Evolutionary conservation across 768 basidiomycete genomes (phyloP).

Genomic region (Lactifluus rugatus): DNA sequence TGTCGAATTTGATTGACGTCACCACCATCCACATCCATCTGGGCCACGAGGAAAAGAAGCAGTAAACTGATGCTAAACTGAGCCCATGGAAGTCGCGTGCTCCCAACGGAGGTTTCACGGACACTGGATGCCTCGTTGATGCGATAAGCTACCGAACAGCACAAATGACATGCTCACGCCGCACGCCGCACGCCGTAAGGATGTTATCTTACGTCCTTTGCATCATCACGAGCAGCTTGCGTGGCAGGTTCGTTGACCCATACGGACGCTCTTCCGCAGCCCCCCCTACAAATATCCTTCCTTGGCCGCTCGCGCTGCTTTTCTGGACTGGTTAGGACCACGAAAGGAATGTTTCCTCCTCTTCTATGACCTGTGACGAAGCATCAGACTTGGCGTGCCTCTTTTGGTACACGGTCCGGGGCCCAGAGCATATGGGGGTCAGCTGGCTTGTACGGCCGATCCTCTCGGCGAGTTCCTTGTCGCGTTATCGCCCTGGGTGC

Average conservation of each 20-base stretch:
- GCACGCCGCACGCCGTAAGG: not conserved
- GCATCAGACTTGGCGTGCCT: slow-evolving; percentile 7
- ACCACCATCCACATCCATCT: not conserved
- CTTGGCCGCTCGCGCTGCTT: not conserved
- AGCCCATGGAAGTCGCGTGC: not conserved
- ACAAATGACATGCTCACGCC: not conserved
- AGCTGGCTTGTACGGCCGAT: not conserved
- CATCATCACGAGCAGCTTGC: not conserved
- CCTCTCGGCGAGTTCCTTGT: not conserved
- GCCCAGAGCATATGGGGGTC: not conserved
- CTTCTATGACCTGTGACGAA: slow-evolving; percentile 8
- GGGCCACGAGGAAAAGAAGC: not conserved
- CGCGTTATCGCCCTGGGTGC: slow-evolving; percentile 15
- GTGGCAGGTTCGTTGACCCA: slow-evolving; percentile 12
- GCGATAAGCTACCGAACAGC: slow-evolving; percentile 4
- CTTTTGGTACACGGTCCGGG: slow-evolving; percentile 8
- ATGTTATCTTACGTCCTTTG: not conserved
- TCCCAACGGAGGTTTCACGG: not conserved
- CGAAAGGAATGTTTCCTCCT: not conserved
- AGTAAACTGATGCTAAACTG: not conserved
- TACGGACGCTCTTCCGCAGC: not conserved
- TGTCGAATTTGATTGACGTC: not conserved
- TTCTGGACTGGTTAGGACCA: slow-evolving; percentile 6
- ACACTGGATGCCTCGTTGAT: not conserved
- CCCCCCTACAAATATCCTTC: not conserved